These are phyloP conservation scores for Raddia guianensis DNA, from an alignment of 176 grass and related monocot genomes.

Conservation along the genomic window DNA sequence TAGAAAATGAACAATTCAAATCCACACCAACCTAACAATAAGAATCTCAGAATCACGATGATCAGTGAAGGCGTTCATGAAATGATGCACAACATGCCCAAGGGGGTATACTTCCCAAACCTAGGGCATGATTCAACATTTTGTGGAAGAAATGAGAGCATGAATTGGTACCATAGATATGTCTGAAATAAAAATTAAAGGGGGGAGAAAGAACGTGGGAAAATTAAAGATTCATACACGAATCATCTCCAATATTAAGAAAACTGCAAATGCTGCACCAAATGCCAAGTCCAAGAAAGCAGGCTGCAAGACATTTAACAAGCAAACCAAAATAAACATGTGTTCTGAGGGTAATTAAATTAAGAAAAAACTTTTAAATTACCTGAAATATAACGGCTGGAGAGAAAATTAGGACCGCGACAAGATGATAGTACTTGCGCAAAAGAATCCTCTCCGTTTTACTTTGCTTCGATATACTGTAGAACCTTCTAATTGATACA, in stretches of 20 bases:
- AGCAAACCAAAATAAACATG: slow-evolving; percentile 26
- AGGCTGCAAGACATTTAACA: slow-evolving; percentile 63
- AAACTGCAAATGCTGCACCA: slow-evolving; percentile 93
- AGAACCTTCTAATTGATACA: slow-evolving; percentile 75
- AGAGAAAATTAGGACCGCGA: slow-evolving; percentile 89
- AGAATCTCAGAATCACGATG: slow-evolving; percentile 98
- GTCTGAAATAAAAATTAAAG: slow-evolving; percentile 21
- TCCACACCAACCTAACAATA: slow-evolving; percentile 65
- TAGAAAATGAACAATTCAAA: slow-evolving; percentile 18
- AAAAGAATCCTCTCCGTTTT: slow-evolving; percentile 88
- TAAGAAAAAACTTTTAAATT: slow-evolving; percentile 9
- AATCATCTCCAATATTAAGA: slow-evolving; percentile 94
- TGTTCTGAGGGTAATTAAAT: slow-evolving; percentile 9
- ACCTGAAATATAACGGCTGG: slow-evolving; percentile 96
- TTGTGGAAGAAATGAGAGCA: slow-evolving; percentile 24
- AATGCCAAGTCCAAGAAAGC: slow-evolving; percentile 95
- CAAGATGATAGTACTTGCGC: slow-evolving; percentile 92
- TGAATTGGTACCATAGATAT: slow-evolving; percentile 17
- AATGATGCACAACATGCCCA: slow-evolving; percentile 75
- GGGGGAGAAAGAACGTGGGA: background rate
- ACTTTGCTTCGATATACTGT: slow-evolving; percentile 84
- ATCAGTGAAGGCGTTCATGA: slow-evolving; percentile 99
- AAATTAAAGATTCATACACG: slow-evolving; percentile 52
- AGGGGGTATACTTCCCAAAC: slow-evolving; percentile 90
- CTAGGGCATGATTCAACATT: slow-evolving; percentile 47